Conservation (phyloP, 2,329 filamentous ascomycete genomes). For the Penicillium sp. region DNA sequence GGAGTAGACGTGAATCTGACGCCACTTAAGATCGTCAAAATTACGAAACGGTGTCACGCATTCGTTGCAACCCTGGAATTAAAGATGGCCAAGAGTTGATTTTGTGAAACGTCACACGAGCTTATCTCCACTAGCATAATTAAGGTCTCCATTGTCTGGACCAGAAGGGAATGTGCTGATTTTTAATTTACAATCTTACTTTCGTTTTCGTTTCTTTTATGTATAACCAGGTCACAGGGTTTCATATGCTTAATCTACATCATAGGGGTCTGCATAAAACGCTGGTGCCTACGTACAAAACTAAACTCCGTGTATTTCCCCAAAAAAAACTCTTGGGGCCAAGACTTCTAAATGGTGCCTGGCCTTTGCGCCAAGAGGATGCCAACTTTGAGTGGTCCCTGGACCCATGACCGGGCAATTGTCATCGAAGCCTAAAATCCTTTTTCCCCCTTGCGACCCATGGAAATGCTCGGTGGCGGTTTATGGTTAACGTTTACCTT, state of each 20-base stretch:
- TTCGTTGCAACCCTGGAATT: conserved; percentile 32
- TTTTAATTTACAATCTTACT: not conserved
- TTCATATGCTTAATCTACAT: not conserved
- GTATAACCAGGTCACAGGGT: conserved; percentile 7
- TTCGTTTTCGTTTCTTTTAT: not conserved
- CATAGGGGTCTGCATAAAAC: conserved; percentile 3
- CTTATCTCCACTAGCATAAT: conserved; percentile 42
- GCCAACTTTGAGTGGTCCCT: conserved; percentile 8
- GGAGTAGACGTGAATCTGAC: no score
- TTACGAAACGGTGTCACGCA: conserved; percentile 16
- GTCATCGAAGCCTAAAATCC: conserved; percentile 26
- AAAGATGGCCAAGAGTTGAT: conserved; percentile 32
- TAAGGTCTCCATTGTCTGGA: conserved; percentile 25
- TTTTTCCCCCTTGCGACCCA: conserved; percentile 11
- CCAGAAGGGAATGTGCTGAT: conserved; percentile 14
- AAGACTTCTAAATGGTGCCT: conserved; percentile 8
- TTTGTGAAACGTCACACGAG: conserved; percentile 40
- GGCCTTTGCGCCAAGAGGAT: conserved; percentile 14
- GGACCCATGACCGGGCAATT: conserved; percentile 3
- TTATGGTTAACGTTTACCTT: conserved; percentile 12
- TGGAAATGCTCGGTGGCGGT: conserved; percentile 10
- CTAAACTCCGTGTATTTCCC: not conserved
- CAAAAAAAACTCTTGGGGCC: conserved; percentile 3
- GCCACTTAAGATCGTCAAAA: not conserved
- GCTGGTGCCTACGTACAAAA: conserved; percentile 11